Evolutionary conservation across 1,284 basidiomycete genomes (phyloP).

Genomic region (Phellopilus nigrolimitatus): DNA sequence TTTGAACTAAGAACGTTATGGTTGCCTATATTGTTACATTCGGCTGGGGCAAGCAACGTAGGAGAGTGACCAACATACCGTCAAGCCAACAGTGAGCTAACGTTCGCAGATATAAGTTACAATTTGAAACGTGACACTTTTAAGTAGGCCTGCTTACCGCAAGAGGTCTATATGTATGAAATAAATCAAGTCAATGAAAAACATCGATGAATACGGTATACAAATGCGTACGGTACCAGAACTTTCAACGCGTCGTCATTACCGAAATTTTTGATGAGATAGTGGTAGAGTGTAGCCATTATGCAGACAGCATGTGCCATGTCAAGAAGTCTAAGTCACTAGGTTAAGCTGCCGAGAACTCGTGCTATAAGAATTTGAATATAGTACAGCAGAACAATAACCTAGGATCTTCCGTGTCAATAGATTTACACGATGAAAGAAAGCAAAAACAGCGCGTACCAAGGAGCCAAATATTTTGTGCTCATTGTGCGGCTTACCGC

Average conservation of each 20-base stretch:
- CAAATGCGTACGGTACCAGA: slow-evolving; percentile 11
- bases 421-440: not conserved
- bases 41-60: not conserved
- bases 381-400: slow-evolving; percentile 5
- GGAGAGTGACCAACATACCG: not conserved
- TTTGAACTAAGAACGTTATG: slow-evolving; percentile 18
- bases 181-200: not conserved
- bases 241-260: slow-evolving; percentile 11
- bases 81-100: slow-evolving; percentile 17
- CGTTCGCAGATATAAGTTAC: too few species aligned
- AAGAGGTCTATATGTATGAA: not conserved
- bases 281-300: slow-evolving; percentile 18
- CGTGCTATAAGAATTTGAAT: too few species aligned
- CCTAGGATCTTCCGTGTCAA: not conserved
- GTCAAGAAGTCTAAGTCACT: slow-evolving; percentile 8
- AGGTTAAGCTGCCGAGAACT: too few species aligned
- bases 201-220: not conserved
- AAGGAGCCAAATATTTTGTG: not conserved
- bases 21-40: slow-evolving; percentile 7
- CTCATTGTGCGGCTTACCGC: slow-evolving; percentile 8
- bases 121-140: not conserved
- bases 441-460: slow-evolving; percentile 2
- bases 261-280: slow-evolving; percentile 17
- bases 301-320: slow-evolving; percentile 17
- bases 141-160: slow-evolving; percentile 2